Evolutionary conservation across 331 rosid species (phyloP), one percentile per base, ranked within the genome.

Genomic region (Stylosanthes scabra): DNA sequence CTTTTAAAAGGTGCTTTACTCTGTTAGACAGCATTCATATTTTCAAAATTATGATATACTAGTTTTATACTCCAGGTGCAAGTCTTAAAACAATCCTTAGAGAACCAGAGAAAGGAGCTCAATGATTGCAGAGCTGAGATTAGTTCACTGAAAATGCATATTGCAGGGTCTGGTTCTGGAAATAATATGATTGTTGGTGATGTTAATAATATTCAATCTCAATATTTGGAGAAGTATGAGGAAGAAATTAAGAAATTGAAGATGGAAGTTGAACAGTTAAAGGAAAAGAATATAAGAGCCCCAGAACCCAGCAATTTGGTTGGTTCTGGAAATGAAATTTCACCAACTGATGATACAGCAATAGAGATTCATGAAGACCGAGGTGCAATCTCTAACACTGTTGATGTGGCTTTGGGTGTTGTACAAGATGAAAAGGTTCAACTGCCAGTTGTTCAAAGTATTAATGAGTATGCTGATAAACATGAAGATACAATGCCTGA

Each of bases 121-220:
- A 87, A 82, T 87, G 92, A 80, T 64, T 90, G 97, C 75, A 85
- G 90, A 85, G 83, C 92, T 78, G 99, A 95, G 88, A 88, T 95
- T 81, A 86, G 93, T 61, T 86, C 96, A 27, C 85, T 95, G 84
- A 95, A 92, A 86, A 74, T 87, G 97, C 96, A 86, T 40, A 86
- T 83, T 80, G 96, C 83, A 76, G 97, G 91, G 65, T 92, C 86
- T 81, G 63, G 4, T 65, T 83, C 77, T 39, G 90, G 91, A 71
- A 72, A 59, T 66, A 80, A 73, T 84, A 74, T 74, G 34, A 72
- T 72, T 49, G 80, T 70, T 46, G 52, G 58, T 70, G 91, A 95
- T 57, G 70, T 73, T 60, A 79, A 86, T 70, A 68, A 76, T 80
- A 80, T 72, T 56, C 89, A 82, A 78, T 77, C 86, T 68, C 80